Evolutionary conservation across 2,329 filamentous ascomycete species (phyloP), one percentile per base, ranked within the genome.

Genomic region (Tolypocladium inflatum): DNA sequence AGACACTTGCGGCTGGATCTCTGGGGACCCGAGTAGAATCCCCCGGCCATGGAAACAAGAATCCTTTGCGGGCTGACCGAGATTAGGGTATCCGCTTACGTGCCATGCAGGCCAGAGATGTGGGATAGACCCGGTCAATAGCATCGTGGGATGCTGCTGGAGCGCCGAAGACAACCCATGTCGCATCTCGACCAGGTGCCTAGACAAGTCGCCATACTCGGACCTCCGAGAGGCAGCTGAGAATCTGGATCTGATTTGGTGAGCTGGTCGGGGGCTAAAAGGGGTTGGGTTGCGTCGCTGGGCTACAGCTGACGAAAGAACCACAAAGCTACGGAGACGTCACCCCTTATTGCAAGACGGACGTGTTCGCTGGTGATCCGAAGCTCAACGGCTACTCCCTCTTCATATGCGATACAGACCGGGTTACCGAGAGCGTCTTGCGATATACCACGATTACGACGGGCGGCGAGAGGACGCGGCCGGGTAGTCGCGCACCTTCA

Each of bases 121-220:
- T 26, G 62, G 61, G 26, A 60, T 57, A 15, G 62, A 65, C 42
- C 37, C 30, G 2, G 39, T 23, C 42, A 60, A 60, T n/a, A 54
- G 58, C 35, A 56, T 65, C n/a, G 58, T 65, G 17, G 62, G 61
- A 23, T 65, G 63, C 52, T 65, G 63, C 54, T 63, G 62, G 62
- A 62, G 50, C 35, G 38, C 57, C 15, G 50, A 33, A 10, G 54
- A 30, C 15, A 58, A 48, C 7, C 54, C 30, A 6, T 65, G 63
- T 38, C 42, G 30, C 17, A 53, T 65, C 30, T 59, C 58, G 30
- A 65, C 61, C 21, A 57, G 56, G 26, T 65, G 63, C 39, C 15
- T 64, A 5, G 62, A 64, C 43, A 56, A 55, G 15, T 39, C 45
- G 23, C 33, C 52, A 13, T n/a, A n/a, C 7, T 30, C 54, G 3